Evolutionary conservation across 2,329 filamentous ascomycete species (phyloP).

Genomic region (Remersonia thermophila): DNA sequence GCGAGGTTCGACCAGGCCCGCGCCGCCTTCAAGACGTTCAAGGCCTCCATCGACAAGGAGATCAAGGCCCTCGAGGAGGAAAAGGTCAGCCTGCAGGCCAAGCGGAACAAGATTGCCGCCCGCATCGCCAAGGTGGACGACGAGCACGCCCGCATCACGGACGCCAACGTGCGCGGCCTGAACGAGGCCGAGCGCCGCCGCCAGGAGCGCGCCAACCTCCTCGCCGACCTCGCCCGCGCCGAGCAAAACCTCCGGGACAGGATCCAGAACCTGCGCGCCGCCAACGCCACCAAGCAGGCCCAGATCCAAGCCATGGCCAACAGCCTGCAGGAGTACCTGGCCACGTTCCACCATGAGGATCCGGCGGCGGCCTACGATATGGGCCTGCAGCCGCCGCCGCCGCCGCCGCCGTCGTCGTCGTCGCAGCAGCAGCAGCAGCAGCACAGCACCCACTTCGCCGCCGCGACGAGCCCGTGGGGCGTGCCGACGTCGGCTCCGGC

Average conservation of each 20-base stretch:
- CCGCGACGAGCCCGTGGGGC: conserved; percentile 11
- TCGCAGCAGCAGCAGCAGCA: too few relatives aligned
- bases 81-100: conserved; percentile 48
- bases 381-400: conserved; percentile 9
- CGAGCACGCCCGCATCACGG: conserved; percentile 57
- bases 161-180: conserved; percentile 53
- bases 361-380: conserved; percentile 27
- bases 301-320: conserved; percentile 25
- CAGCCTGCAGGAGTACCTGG: conserved; percentile 29
- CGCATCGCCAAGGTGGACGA: conserved; percentile 62
- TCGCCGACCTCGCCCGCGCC: conserved; percentile 33
- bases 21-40: conserved; percentile 43
- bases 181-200: conserved; percentile 50
- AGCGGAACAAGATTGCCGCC: conserved; percentile 59
- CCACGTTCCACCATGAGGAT: conserved; percentile 26
- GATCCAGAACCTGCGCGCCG: conserved; percentile 25
- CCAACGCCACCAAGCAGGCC: conserved; percentile 28
- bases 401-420: too few relatives aligned
- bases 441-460: conserved; percentile 12
- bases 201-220: conserved; percentile 36
- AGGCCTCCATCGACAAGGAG: conserved; percentile 49
- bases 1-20: conserved; percentile 47
- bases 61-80: conserved; percentile 53
- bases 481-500: conserved; percentile 21
- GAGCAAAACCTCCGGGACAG: conserved; percentile 33